These are phyloP conservation scores for Entelexis sorbosivorans DNA, from an alignment of 1,139 yeast genomes.

Conservation along the genomic window DNA sequence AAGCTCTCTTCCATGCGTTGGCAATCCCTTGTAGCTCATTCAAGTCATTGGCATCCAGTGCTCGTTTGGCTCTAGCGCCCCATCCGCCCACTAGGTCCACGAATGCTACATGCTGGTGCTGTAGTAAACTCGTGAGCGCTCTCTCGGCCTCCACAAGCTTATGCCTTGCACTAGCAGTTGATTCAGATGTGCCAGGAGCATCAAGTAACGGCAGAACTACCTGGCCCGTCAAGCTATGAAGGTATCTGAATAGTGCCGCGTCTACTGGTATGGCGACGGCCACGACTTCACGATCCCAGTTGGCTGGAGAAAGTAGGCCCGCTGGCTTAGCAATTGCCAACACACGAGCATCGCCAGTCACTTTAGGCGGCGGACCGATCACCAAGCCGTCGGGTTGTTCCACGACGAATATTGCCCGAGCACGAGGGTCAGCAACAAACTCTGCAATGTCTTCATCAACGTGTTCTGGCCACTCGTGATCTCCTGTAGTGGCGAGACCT, in stretches of 20 bases:
- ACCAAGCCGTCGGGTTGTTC: conserved; percentile 18
- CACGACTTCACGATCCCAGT: conserved; percentile 14
- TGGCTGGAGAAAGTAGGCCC: conserved; percentile 1
- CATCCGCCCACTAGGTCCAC: conserved; percentile 13
- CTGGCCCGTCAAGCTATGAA: conserved; percentile 15
- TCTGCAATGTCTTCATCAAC: conserved; percentile 17
- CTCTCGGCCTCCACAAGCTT: conserved; percentile 18
- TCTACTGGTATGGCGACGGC: conserved; percentile 12
- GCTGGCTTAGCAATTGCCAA: conserved; percentile 14
- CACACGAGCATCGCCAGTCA: conserved; percentile 1
- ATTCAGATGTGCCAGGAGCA: background rate
- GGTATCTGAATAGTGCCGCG: conserved; percentile 3
- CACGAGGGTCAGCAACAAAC: conserved; percentile 8
- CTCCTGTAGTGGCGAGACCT: conserved; percentile 6
- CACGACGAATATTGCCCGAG: conserved; percentile 17
- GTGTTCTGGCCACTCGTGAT: conserved; percentile 18
- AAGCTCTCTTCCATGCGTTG: conserved; percentile 17
- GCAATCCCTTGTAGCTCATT: conserved; percentile 26
- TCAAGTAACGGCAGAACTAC: conserved; percentile 16
- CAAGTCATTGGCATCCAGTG: conserved; percentile 13
- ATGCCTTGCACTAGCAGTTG: conserved; percentile 5
- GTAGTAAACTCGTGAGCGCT: conserved; percentile 14
- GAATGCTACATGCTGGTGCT: conserved; percentile 16
- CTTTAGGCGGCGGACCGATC: conserved; percentile 19
- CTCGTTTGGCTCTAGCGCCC: background rate